phyloP scores from a whole-genome alignment of 78 protist species.

The slime mould (Dictyostelium discoideum) region DNA sequence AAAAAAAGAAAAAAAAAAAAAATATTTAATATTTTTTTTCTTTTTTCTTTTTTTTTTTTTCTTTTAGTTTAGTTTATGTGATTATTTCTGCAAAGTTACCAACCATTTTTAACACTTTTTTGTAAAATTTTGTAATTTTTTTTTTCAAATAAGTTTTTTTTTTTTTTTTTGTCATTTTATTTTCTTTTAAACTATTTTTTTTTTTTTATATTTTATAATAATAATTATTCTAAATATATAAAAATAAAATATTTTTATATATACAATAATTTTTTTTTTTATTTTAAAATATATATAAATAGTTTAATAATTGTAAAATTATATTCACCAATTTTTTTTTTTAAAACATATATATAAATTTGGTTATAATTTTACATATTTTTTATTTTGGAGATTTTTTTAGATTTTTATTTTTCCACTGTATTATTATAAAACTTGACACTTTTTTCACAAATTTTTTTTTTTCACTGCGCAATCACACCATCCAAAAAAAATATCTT shows the following conservation, averaged over 20 bases:
- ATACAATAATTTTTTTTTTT: too few species aligned
- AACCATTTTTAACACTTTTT: background rate
- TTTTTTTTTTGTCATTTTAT: too few species aligned
- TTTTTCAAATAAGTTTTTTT: background rate
- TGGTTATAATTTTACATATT: background rate
- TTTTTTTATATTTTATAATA: too few species aligned
- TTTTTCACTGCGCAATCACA: background rate
- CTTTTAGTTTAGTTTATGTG: background rate
- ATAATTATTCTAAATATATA: background rate
- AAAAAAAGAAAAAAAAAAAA: too few species aligned
- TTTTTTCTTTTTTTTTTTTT: too few species aligned
- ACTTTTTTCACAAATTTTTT: background rate
- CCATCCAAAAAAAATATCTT: background rate
- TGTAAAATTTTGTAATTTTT: background rate
- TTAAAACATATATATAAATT: too few species aligned
- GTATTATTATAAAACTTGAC: background rate
- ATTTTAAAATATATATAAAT: too few species aligned
- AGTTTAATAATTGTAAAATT: background rate
- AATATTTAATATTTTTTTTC: too few species aligned
- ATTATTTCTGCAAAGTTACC: background rate
- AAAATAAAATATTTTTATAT: too few species aligned
- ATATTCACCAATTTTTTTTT: background rate
- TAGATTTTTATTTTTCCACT: background rate
- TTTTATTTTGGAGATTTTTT: background rate
- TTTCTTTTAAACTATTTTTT: background rate